These are phyloP conservation scores for Platismatia glauca DNA, from an alignment of 495 filamentous ascomycete genomes.

Conservation along the genomic window DNA sequence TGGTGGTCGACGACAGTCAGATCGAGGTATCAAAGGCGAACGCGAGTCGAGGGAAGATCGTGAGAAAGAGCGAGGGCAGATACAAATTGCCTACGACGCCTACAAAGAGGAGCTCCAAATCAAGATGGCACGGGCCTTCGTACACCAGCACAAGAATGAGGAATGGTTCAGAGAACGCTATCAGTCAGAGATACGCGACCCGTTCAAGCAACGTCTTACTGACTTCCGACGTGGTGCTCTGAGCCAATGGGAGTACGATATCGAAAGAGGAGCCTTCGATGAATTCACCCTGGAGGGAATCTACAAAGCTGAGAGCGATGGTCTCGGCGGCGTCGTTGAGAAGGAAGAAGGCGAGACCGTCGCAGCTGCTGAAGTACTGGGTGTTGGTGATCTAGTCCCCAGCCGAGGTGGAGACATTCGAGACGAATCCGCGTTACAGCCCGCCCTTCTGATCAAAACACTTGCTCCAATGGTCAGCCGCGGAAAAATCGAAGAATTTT, in stretches of 20 bases:
- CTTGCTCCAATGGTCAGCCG: conserved; percentile 93
- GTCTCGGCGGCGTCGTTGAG: conserved; percentile 75
- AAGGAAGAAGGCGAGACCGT: conserved; percentile 92
- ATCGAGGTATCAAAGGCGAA: conserved; percentile 57
- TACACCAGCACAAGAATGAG: conserved; percentile 80
- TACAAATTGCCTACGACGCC: conserved; percentile 82
- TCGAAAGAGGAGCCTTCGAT: conserved; percentile 77
- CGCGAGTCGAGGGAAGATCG: conserved; percentile 77
- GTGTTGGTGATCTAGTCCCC: conserved; percentile 81
- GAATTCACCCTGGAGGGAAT: conserved; percentile 93
- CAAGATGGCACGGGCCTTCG: conserved; percentile 81
- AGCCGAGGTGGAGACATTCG: conserved; percentile 69
- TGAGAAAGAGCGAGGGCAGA: conserved; percentile 78
- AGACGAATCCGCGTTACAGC: conserved; percentile 74
- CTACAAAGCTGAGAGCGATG: conserved; percentile 87
- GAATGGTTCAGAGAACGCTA: conserved; percentile 99
- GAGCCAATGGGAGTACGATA: conserved; percentile 73
- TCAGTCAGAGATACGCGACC: conserved; percentile 65
- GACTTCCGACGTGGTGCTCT: conserved; percentile 68
- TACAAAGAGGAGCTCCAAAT: conserved; percentile 93
- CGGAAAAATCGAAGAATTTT: conserved; percentile 85
- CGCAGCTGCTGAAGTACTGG: conserved; percentile 81
- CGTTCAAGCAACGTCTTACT: conserved; percentile 57
- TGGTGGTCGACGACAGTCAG: conserved; percentile 54
- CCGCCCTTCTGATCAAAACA: conserved; percentile 93